Conservation (phyloP, 1,284 basidiomycete species). For the Tilletia indica region DNA sequence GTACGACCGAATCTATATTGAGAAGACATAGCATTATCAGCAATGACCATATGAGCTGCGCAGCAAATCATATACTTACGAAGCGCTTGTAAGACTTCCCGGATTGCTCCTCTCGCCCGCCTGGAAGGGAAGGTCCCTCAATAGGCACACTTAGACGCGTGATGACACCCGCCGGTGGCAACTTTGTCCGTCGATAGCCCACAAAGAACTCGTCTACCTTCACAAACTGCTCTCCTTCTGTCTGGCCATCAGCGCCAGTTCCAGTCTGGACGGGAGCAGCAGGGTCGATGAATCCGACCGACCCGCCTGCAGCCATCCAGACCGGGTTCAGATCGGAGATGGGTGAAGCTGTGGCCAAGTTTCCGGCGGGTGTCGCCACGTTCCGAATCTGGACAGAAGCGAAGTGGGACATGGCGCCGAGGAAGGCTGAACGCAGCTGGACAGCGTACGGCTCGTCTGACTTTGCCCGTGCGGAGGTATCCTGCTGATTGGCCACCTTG, state of each 20-base stretch:
- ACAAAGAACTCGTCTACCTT: constrained; percentile 44
- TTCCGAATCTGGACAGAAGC: constrained; percentile 56
- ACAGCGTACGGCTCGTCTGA: constrained; percentile 17
- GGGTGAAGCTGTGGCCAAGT: constrained; percentile 56
- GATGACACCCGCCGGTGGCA: constrained; percentile 52
- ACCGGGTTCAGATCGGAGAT: constrained; percentile 57
- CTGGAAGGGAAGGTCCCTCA: constrained; percentile 25
- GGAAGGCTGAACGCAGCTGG: constrained; percentile 39
- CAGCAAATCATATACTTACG: constrained; percentile 4
- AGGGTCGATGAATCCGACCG: constrained; percentile 37
- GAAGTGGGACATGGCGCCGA: constrained; percentile 51
- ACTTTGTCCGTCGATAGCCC: constrained; percentile 55
- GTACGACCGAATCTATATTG: constrained; percentile 41
- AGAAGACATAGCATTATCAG: background rate
- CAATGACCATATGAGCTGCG: background rate
- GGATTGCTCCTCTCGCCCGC: constrained; percentile 17
- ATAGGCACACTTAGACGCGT: constrained; percentile 41
- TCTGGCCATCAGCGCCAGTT: background rate
- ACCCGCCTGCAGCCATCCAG: constrained; percentile 53
- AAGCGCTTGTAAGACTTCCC: constrained; percentile 35
- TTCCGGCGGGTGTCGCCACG: constrained; percentile 55
- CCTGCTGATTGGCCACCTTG: constrained; percentile 27
- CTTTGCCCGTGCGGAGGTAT: background rate
- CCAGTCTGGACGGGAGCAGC: constrained; percentile 24
- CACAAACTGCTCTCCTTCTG: constrained; percentile 35